A percentile compares a stretch with the other conserved stretches of the same genome.
These are phyloP conservation scores for Conringia planisiliqua DNA, from an alignment of 345 rosid species.

Conservation along the genomic window DNA sequence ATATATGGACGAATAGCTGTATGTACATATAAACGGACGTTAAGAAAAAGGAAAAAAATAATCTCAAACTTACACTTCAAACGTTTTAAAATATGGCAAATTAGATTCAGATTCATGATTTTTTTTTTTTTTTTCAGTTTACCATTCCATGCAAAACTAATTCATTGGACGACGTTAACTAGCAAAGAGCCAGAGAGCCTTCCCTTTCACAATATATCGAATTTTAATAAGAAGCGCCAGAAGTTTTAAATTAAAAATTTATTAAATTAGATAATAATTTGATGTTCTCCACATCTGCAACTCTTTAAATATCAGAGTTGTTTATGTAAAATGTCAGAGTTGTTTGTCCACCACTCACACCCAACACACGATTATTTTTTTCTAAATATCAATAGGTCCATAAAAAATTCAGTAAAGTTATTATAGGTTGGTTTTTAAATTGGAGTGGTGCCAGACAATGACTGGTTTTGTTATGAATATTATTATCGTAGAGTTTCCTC, in stretches of 20 bases:
- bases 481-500: slow-evolving; percentile 33
- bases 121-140: not conserved
- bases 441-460: slow-evolving; percentile 37
- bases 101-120: not conserved
- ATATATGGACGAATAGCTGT: not conserved
- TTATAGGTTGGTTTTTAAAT: not conserved
- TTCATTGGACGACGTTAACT: not conserved
- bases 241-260: not conserved
- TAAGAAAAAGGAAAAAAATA: not conserved
- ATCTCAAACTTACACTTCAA: not conserved
- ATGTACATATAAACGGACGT: not conserved
- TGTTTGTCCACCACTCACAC: slow-evolving; percentile 42
- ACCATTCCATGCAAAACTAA: slow-evolving; percentile 5
- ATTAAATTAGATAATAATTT: not conserved
- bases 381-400: not conserved
- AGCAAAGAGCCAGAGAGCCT: not conserved
- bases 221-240: slow-evolving; percentile 6
- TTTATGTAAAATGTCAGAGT: slow-evolving; percentile 33
- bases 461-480: slow-evolving; percentile 30
- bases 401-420: slow-evolving; percentile 23
- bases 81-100: not conserved
- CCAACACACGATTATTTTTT: slow-evolving; percentile 30
- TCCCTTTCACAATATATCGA: not conserved
- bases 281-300: slow-evolving; percentile 8
- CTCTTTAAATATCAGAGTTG: slow-evolving; percentile 9